Base-by-base conservation (phyloP, 1,284 basidiomycete genomes). In the Marasmius tenuissimus region DNA sequence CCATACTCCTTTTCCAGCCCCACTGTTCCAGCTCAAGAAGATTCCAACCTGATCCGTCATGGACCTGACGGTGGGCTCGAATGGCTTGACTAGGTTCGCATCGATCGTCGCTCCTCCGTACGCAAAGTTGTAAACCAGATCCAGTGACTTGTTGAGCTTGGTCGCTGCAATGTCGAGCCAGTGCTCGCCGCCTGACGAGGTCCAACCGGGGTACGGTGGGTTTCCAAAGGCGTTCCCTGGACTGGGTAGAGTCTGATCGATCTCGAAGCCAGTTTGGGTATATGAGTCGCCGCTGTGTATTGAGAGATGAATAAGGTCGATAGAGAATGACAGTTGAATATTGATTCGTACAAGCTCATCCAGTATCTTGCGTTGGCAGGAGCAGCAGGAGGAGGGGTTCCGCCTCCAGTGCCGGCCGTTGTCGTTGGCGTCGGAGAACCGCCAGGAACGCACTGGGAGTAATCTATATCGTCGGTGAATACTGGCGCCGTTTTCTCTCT, bases 41-140 rank as follows among this genome's bases (percentile, higher is more conserved):
- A 27, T 27, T 4, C 34, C 35, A 9, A 58, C 57, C 68, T 87
- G 85, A 65, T 87, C 85, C 1, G 76, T 81, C 58, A 87, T 66
- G 8, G 81, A 82, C 10, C 81, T 70, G 16, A 86, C 80, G 0
- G 78, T 81, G 3, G 84, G 75, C 48, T 72, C 68, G 66, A 77
- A 85, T 1, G 85, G 84, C 6, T 74, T 61, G 39, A 86, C 84
- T 34, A 86, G 77, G 18, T 63, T 76, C 1, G 81, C 76, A 67
- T 86, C 78, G 63, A 86, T 86, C 18, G 84, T 86, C 16, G 85
- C 85, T 18, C 85, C 85, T 40, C 85, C 84, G 65, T 83, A 85
- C 1, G 85, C 85, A 64, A 81, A 86, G 71, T 87, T 86, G 73
- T 85, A 87, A 0, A 83, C 83, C 47, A 84, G 74, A 54, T 85